Evolutionary conservation across 108 stramenopile genomes (phyloP).

Genomic region (Stephanodiscus triporus): DNA sequence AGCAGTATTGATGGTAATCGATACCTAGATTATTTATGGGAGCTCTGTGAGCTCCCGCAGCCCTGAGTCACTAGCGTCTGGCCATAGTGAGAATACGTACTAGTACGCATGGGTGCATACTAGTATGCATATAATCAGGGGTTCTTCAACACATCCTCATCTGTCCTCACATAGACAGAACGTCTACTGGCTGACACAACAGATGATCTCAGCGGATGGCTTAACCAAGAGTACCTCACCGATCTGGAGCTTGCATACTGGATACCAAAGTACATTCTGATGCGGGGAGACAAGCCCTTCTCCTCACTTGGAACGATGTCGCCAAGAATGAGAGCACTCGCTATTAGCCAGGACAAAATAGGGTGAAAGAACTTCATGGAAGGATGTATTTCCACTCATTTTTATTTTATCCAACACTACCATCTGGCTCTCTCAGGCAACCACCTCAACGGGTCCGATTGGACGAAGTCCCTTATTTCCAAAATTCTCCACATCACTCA

Average conservation of each 20-base stretch:
- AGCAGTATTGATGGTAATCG: no score
- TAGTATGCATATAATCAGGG: no score
- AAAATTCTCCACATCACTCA: conserved; percentile 1
- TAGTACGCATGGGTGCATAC: no score
- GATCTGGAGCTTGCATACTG: conserved; percentile 2
- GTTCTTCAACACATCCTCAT: no score
- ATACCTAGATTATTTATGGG: no score
- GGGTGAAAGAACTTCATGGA: conserved; percentile 9
- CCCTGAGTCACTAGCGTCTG: no score
- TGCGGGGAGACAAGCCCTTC: neutral
- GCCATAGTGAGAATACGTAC: no score
- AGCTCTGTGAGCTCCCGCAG: no score
- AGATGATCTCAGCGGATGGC: neutral
- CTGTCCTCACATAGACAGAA: neutral
- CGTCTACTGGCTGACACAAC: neutral
- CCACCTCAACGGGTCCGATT: neutral
- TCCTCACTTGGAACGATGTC: conserved; percentile 2
- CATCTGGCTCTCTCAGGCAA: neutral
- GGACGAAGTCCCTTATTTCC: neutral
- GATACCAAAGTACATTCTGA: conserved; percentile 2
- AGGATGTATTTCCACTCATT: neutral
- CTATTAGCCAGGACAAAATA: conserved; percentile 1
- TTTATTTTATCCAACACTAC: neutral
- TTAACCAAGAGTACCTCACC: neutral
- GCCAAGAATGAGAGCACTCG: conserved; percentile 1